Base-by-base conservation (phyloP, 495 filamentous ascomycete genomes). In the Penicillium subrubescens region DNA sequence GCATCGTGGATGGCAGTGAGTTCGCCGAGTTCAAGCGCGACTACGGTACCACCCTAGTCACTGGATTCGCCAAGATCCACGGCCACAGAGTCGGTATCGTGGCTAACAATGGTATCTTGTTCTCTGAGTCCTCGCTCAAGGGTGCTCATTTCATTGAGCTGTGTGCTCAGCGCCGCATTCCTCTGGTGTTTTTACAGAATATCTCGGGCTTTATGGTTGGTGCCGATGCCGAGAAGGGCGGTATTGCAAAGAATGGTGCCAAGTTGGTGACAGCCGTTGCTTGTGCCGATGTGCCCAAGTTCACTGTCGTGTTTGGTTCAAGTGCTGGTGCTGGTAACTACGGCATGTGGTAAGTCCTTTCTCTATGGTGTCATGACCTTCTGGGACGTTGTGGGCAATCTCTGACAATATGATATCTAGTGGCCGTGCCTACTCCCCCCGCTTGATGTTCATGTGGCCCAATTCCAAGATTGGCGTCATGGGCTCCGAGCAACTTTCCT, bases 191-290 rank as follows among this genome's bases (percentile, higher is more conserved):
- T 77, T 78, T 99, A 41, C 95, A 99, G 73, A 99, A 99, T 73
- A 99, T 99, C 74, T 89, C 86, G 8, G 95, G 95, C 29, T 99
- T 99, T 82, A 99, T 99, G 95, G 95, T 99, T 14, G 95, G 95
- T 31, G 85, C 84, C 8, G 93, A 96, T 69, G 95, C 94, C 5
- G 95, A 99, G 76, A 89, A 88, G 46, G 95, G 93, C 57, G 95
- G 95, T 8, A 98, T 99, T 67, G 95, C 95, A 33, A 98, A 98
- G 84, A 96, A 99, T 71, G 95, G 95, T 46, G 95, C 95, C 0
- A 98, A 99, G 81, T 84, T 99, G 19, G 95, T 99, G 8, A 98
- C 93, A 8, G 95, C 95, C 3, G 96, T 98, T 4, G 92, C 93
- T 5, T 97, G 94, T 73, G 93, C 94, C 11, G 89, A 96, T 63